Evolutionary conservation across 306 rosid species (phyloP).

Genomic region (Albizia julibrissin): DNA sequence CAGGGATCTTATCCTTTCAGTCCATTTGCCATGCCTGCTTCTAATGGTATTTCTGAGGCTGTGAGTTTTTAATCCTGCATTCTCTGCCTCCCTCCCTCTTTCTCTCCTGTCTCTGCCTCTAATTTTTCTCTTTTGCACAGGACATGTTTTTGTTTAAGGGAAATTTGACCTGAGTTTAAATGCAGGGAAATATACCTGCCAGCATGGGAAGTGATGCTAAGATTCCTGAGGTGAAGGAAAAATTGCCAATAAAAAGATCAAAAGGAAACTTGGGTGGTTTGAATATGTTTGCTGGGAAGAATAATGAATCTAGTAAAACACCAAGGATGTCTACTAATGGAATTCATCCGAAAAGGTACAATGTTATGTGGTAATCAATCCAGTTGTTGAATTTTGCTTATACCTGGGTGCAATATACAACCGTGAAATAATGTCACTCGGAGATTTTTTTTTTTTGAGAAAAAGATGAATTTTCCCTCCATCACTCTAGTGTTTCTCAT

Average conservation of each 20-base stretch:
- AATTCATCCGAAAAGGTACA: neutral
- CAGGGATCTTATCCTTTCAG: conserved; percentile 98
- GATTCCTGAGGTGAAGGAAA: neutral
- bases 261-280: neutral
- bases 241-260: neutral
- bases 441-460: neutral
- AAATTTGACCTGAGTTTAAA: neutral
- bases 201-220: neutral
- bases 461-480: neutral
- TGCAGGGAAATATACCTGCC: neutral
- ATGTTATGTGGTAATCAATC: neutral
- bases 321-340: neutral
- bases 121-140: neutral
- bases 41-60: neutral
- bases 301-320: neutral
- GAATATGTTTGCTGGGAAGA: neutral
- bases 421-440: neutral
- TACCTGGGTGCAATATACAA: neutral
- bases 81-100: neutral
- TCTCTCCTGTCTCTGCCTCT: neutral
- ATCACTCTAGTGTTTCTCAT: neutral
- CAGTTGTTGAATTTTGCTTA: neutral
- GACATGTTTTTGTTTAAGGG: neutral
- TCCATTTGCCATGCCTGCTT: conserved; percentile 84
- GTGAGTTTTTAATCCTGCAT: neutral